Base-by-base conservation (phyloP, 176 grass and related monocot genomes). In the Saccharum officinarum region DNA sequence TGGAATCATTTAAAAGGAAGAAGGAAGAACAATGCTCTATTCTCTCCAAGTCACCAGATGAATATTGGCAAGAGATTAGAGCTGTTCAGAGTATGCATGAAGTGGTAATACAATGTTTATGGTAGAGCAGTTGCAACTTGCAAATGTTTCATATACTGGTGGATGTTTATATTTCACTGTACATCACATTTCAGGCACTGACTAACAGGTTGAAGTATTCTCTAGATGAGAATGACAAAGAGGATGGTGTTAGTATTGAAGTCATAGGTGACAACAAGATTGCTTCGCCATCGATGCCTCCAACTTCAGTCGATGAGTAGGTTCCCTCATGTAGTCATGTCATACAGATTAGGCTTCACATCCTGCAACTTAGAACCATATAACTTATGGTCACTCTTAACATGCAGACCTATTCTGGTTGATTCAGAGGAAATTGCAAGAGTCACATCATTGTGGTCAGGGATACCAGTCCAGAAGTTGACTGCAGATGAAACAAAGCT, bases 21-120 rank as follows among this genome's bases (percentile, higher is more conserved):
- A 95, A 87, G 81, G 83, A 96, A 89, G 91, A 93, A 33, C 88
- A 89, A 54, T 89, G 86, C 80, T 92, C 89, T 81, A 86, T 99
- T 44, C 90, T 99, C 61, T 92, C 79, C 5, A 94, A 99, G 60
- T 92, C 97, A 73, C 92, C 97, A 44, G 92, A 99, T 79, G 93
- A 99, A 81, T 96, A 92, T 45, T 96, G 97, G 97, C 86, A 95
- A 84, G 93, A 99, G 82, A 99, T 99, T 81, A 95, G 86, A 94
- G 92, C 93, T 89, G 90, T 96, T 63, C 97, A 94, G 60, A 83
- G 86, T 66, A 99, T 90, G 91, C 91, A 95, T 94, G 96, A 91
- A 84, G 84, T 91, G 90, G 97, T 99, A 91, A 83, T 75, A 49
- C 15, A 67, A 68, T 54, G 46, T 80, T 78, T 74, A 39, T 38